phyloP scores from a whole-genome alignment of 2,329 filamentous ascomycete species.

The Oidium heveae region DNA sequence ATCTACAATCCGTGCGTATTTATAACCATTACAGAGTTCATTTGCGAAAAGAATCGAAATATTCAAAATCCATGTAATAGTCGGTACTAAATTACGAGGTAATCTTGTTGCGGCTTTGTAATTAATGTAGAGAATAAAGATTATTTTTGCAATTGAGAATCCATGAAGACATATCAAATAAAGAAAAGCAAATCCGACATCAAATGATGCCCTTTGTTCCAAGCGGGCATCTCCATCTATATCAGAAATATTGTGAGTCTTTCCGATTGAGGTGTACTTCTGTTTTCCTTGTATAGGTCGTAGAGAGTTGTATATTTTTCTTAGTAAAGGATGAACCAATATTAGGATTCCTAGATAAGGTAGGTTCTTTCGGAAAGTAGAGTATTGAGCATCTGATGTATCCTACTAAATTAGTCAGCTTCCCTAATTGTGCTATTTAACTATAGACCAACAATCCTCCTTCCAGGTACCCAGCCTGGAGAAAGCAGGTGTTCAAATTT shows the following conservation, averaged over 20 bases:
- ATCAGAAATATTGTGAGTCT: constrained; percentile 17
- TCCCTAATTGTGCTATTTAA: neutral
- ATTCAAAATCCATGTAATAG: constrained; percentile 74
- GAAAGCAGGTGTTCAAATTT: constrained; percentile 48
- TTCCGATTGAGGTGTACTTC: constrained; percentile 7
- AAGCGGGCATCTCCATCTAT: constrained; percentile 28
- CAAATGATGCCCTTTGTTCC: constrained; percentile 52
- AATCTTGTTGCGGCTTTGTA: constrained; percentile 52
- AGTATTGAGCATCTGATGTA: constrained; percentile 72
- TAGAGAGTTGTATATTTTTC: constrained; percentile 38
- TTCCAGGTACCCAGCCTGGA: constrained; percentile 74
- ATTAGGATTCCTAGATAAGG: constrained; percentile 56
- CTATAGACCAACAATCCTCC: constrained; percentile 43
- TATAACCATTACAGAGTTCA: constrained; percentile 60
- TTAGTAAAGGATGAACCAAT: constrained; percentile 52
- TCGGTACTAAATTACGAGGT: constrained; percentile 44
- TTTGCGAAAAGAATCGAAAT: constrained; percentile 70
- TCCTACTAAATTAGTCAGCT: constrained; percentile 27
- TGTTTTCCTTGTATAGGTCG: constrained; percentile 6
- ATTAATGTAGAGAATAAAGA: constrained; percentile 58
- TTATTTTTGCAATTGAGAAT: constrained; percentile 58
- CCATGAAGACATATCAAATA: constrained; percentile 67
- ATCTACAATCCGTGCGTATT: constrained; percentile 34
- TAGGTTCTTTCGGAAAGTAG: constrained; percentile 61
- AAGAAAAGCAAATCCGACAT: constrained; percentile 54